phyloP scores from a whole-genome alignment of 2,329 filamentous ascomycete genomes.

The Gnomoniopsis smithogilvyi region DNA sequence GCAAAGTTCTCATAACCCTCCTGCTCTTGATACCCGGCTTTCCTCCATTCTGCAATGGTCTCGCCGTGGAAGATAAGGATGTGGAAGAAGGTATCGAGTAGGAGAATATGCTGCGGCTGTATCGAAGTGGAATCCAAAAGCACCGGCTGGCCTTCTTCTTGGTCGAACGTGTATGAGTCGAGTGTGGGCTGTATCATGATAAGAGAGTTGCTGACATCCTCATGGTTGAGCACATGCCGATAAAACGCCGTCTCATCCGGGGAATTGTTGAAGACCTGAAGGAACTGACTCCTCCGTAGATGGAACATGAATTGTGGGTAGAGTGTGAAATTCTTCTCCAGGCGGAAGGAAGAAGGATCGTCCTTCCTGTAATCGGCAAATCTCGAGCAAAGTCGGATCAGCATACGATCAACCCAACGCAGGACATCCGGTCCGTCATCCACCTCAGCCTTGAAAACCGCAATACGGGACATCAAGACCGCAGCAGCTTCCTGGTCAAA shows the following conservation, averaged over 20 bases:
- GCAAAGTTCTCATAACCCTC: constrained; percentile 98
- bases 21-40: constrained; percentile 96
- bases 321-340: constrained; percentile 98
- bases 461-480: constrained; percentile 98
- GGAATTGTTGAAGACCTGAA: constrained; percentile 99
- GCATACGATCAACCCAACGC: constrained; percentile 97
- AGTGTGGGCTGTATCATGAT: constrained; percentile 99
- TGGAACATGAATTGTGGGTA: constrained; percentile 99
- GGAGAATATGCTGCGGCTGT: constrained; percentile 86
- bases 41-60: constrained; percentile 96
- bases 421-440: constrained; percentile 98
- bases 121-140: constrained; percentile 95
- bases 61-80: constrained; percentile 99
- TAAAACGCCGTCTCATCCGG: constrained; percentile 99
- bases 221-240: constrained; percentile 92
- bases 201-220: constrained; percentile 93
- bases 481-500: constrained; percentile 98
- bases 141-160: constrained; percentile 90
- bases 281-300: constrained; percentile 90
- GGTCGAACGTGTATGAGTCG: constrained; percentile 95
- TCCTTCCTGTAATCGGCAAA: constrained; percentile 99
- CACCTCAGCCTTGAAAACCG: constrained; percentile 97
- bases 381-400: constrained; percentile 91
- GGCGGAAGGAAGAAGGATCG: constrained; percentile 90
- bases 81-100: constrained; percentile 98